Evolutionary conservation across 805 yeast species (phyloP).

Genomic region (Candida oleophila): DNA sequence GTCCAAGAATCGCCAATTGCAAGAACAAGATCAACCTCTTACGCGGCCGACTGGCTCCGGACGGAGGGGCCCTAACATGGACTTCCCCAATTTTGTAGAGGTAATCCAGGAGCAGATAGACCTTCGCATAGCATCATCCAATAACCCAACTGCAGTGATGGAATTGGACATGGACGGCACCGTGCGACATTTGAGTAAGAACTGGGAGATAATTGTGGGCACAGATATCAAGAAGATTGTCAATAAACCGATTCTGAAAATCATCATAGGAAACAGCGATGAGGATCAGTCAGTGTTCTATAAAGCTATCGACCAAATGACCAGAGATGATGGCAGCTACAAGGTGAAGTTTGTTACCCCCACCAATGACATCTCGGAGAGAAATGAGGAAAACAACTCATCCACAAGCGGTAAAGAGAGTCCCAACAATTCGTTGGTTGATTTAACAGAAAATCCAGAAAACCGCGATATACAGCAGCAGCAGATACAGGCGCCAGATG

Average conservation of each 20-base stretch:
- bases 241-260: constrained; percentile 54
- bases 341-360: constrained; percentile 69
- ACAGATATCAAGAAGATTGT: constrained; percentile 56
- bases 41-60: background rate
- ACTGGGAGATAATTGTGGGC: constrained; percentile 81
- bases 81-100: constrained; percentile 13
- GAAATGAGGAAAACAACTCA: background rate
- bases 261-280: constrained; percentile 60
- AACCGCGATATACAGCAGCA: constrained; percentile 5
- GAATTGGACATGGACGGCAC: constrained; percentile 81
- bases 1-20: background rate
- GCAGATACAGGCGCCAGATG: background rate
- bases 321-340: constrained; percentile 70
- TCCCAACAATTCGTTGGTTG: constrained; percentile 23
- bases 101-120: constrained; percentile 49
- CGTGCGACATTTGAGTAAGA: constrained; percentile 68
- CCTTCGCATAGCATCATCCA: constrained; percentile 60
- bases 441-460: constrained; percentile 6
- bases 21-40: background rate
- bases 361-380: constrained; percentile 25
- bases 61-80: constrained; percentile 6
- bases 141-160: constrained; percentile 73
- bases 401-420: constrained; percentile 20
- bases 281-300: constrained; percentile 68
- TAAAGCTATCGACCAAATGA: constrained; percentile 70